Conservation (phyloP, 2,329 filamentous ascomycete genomes). For the Fusarium clavum region DNA sequence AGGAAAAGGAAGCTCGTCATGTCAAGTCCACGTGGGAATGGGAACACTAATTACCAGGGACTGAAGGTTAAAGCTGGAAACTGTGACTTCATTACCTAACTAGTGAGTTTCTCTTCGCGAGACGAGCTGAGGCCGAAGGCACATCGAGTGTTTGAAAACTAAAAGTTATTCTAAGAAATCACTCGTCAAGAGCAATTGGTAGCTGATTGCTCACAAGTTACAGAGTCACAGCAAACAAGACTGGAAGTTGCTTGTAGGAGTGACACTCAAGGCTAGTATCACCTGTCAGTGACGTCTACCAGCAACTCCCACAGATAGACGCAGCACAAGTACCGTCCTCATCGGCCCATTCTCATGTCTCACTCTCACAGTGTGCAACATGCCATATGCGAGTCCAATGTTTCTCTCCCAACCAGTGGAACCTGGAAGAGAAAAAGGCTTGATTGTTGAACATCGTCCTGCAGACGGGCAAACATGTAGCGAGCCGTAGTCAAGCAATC, state of each 20-base stretch:
- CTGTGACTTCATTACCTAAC: neutral
- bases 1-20: slow-evolving; percentile 20
- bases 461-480: slow-evolving; percentile 30
- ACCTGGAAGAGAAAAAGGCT: neutral
- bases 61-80: neutral
- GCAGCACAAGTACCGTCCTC: slow-evolving; percentile 8
- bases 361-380: slow-evolving; percentile 14
- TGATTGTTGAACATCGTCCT: neutral
- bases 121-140: neutral
- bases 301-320: slow-evolving; percentile 7
- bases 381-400: slow-evolving; percentile 20
- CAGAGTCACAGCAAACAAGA: neutral
- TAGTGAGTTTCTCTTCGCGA: neutral
- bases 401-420: neutral
- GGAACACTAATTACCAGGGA: slow-evolving; percentile 1
- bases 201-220: neutral
- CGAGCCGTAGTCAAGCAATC: neutral
- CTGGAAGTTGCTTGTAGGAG: neutral
- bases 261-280: slow-evolving; percentile 3
- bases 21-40: slow-evolving; percentile 31
- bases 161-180: neutral
- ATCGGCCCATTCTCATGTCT: slow-evolving; percentile 25
- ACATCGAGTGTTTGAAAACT: neutral
- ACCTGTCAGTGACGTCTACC: slow-evolving; percentile 26
- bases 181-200: neutral